These are phyloP conservation scores for Volutella citrinella DNA, from an alignment of 2,329 filamentous ascomycete genomes.

Conservation along the genomic window DNA sequence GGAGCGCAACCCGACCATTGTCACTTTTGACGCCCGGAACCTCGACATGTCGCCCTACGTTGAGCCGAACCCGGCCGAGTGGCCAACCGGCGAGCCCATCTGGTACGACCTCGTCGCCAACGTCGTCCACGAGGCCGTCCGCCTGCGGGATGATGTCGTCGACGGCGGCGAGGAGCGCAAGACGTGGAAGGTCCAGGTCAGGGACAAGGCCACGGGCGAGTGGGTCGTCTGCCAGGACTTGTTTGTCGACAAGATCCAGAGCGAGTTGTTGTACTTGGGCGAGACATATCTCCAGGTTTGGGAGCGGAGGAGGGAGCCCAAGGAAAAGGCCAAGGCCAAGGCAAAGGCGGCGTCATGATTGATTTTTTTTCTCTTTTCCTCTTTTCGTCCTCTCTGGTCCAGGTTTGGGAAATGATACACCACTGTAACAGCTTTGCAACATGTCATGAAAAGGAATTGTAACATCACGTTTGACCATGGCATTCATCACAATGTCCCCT, in stretches of 20 bases:
- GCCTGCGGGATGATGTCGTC: constrained; percentile 77
- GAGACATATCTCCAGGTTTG: constrained; percentile 96
- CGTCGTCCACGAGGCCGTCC: constrained; percentile 81
- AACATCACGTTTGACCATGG: constrained; percentile 11
- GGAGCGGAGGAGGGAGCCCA: constrained; percentile 70
- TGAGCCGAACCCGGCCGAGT: constrained; percentile 74
- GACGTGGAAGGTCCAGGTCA: constrained; percentile 90
- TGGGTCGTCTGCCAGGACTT: constrained; percentile 95
- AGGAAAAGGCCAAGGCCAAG: constrained; percentile 33
- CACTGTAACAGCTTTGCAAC: too few relatives aligned
- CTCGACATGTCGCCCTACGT: constrained; percentile 90
- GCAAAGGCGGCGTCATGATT: constrained; percentile 20
- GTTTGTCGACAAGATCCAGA: constrained; percentile 85
- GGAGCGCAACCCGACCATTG: constrained; percentile 96
- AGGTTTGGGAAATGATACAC: too few relatives aligned
- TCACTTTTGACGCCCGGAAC: constrained; percentile 82
- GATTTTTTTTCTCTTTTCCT: too few relatives aligned
- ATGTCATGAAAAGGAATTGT: constrained; percentile 12
- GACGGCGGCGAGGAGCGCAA: constrained; percentile 84
- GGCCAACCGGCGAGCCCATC: constrained; percentile 76
- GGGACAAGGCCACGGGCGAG: constrained; percentile 75
- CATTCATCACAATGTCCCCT: background rate
- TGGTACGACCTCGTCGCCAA: constrained; percentile 96
- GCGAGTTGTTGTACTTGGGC: constrained; percentile 85
- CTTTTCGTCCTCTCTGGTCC: too few relatives aligned